A percentile compares a stretch with the other conserved stretches of the same genome.
These are phyloP conservation scores for Leishmania arabica DNA, from an alignment of 208 protist species.

Conservation along the genomic window DNA sequence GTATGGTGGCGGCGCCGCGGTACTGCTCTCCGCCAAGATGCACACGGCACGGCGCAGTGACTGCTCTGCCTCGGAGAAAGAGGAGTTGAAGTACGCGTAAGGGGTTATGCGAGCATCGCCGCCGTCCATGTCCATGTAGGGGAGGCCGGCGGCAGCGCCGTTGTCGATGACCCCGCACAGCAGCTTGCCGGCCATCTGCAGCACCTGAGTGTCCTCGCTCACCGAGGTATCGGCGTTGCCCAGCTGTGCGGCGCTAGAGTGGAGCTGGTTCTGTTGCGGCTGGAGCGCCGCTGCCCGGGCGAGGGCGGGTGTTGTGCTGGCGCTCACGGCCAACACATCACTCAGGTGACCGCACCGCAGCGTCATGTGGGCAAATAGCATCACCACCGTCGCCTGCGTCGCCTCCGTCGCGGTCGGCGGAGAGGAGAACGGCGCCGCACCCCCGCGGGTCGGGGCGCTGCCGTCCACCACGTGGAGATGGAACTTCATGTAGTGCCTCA, in stretches of 20 bases:
- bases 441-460: constrained; percentile 25
- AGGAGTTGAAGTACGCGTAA: constrained; percentile 51
- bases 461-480: constrained; percentile 81
- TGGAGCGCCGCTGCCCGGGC: constrained; percentile 10
- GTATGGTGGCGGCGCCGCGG: constrained; percentile 34
- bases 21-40: neutral
- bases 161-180: constrained; percentile 5
- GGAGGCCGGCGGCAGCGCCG: constrained; percentile 2
- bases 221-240: constrained; percentile 3
- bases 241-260: constrained; percentile 2
- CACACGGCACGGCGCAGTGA: constrained; percentile 11
- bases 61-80: constrained; percentile 52
- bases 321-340: constrained; percentile 60
- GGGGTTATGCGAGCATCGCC: constrained; percentile 19
- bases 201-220: constrained; percentile 28
- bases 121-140: constrained; percentile 12
- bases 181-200: constrained; percentile 22
- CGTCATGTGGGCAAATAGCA: constrained; percentile 74
- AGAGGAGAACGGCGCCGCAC: neutral
- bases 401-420: neutral
- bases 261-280: neutral
- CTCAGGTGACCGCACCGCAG: constrained; percentile 67
- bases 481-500: constrained; percentile 26
- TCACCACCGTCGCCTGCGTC: constrained; percentile 33
- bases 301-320: constrained; percentile 44